Conservation (phyloP, 192 early-diverging fungal genomes). For the Gigaspora rosea region DNA sequence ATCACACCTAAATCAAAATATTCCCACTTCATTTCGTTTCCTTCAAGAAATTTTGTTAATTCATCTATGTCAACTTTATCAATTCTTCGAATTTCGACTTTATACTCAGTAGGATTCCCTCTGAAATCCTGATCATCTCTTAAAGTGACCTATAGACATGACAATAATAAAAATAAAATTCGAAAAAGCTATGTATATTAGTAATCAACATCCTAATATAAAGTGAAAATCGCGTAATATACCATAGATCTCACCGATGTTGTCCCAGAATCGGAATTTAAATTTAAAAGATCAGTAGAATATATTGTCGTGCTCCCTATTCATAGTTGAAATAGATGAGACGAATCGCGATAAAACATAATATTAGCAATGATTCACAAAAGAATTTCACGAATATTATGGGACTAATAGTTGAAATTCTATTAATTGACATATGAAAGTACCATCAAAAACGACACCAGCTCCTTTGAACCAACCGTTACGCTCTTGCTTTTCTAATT, state of each 20-base stretch:
- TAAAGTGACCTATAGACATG: conserved; percentile 2
- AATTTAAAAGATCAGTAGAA: not conserved
- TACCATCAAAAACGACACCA: conserved; percentile 14
- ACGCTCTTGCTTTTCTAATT: conserved; percentile 26
- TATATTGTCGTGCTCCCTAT: conserved; percentile 16
- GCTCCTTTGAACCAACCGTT: conserved; percentile 12
- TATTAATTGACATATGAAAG: not conserved
- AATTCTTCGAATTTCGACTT: not conserved
- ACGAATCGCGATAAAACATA: not conserved
- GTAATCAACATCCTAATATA: too few species aligned
- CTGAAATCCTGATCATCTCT: conserved; percentile 21
- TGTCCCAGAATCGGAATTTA: not conserved
- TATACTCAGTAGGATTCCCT: conserved; percentile 13
- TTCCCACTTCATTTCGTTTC: conserved; percentile 17
- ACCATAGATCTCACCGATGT: not conserved
- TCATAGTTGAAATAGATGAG: not conserved
- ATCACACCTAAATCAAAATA: conserved; percentile 20
- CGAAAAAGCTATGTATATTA: not conserved
- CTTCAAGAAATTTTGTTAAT: conserved; percentile 10
- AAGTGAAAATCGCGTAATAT: not conserved
- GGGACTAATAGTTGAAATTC: too few species aligned
- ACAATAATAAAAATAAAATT: not conserved
- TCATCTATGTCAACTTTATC: conserved; percentile 2
- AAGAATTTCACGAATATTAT: too few species aligned
- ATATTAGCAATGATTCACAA: too few species aligned